These are phyloP conservation scores for Theileria sp. DNA, from an alignment of 169 alveolate species.

Conservation along the genomic window DNA sequence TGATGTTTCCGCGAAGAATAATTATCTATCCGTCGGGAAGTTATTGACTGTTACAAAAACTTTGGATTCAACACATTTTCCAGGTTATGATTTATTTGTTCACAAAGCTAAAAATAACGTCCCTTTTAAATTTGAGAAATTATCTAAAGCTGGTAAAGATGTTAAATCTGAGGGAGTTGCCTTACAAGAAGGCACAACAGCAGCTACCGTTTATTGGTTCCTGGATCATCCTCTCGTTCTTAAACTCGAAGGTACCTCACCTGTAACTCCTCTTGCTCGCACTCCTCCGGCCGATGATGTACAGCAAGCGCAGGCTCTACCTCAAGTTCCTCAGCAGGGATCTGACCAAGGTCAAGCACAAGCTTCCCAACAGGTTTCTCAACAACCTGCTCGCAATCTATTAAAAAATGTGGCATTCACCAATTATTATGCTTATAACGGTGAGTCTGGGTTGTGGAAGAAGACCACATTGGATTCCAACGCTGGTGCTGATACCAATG, in stretches of 20 bases:
- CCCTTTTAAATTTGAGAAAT: slow-evolving; percentile 7
- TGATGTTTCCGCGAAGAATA: not conserved
- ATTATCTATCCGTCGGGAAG: not conserved
- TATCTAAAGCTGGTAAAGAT: not conserved
- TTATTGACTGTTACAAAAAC: not conserved
- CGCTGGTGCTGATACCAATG: not conserved
- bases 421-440: not conserved
- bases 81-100: not conserved
- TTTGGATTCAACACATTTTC: not conserved
- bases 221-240: not conserved
- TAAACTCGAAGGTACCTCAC: not conserved
- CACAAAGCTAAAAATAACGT: not conserved
- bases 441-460: not conserved
- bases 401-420: not conserved
- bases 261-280: not conserved
- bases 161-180: not conserved
- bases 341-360: not conserved
- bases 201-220: slow-evolving; percentile 4
- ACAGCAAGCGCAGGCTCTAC: not conserved
- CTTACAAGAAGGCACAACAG: not conserved
- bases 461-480: not conserved
- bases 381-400: not conserved
- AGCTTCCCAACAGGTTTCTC: not conserved
- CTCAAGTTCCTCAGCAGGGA: not conserved
- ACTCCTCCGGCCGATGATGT: not conserved